These are phyloP conservation scores for Fusarium avenaceum DNA, from an alignment of 2,329 filamentous ascomycete species.

Conservation along the genomic window DNA sequence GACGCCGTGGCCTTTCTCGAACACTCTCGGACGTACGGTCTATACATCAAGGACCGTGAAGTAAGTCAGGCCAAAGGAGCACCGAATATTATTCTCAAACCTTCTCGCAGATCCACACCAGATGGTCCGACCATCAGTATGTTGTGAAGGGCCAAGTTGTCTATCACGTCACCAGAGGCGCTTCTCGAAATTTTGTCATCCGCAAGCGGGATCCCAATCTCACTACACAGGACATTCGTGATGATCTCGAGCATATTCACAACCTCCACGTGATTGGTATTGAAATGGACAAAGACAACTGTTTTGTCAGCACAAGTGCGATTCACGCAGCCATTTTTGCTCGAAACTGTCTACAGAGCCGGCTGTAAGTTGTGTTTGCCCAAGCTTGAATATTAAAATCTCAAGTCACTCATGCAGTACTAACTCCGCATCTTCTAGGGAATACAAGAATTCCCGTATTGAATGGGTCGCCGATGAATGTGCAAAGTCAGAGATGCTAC, in stretches of 20 bases:
- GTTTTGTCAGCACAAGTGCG: constrained; percentile 81
- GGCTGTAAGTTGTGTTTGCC: constrained; percentile 56
- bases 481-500: constrained; percentile 44
- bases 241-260: constrained; percentile 86
- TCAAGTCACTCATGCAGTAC: neutral
- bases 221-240: constrained; percentile 74
- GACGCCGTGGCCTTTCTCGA: constrained; percentile 75
- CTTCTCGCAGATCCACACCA: constrained; percentile 70
- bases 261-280: constrained; percentile 79
- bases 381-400: neutral
- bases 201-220: constrained; percentile 68
- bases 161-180: constrained; percentile 73
- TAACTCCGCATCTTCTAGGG: constrained; percentile 59
- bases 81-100: neutral
- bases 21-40: constrained; percentile 72
- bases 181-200: constrained; percentile 81
- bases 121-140: constrained; percentile 80
- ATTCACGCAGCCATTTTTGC: constrained; percentile 82
- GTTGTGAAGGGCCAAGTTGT: constrained; percentile 72
- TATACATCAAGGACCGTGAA: constrained; percentile 77
- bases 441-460: constrained; percentile 79
- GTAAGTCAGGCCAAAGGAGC: constrained; percentile 59
- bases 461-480: constrained; percentile 82
- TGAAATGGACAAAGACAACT: constrained; percentile 69
- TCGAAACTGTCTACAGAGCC: constrained; percentile 81